Percentiles rank a stretch among this genome's conserved stretches.
phyloP scores from a whole-genome alignment of 2,329 filamentous ascomycete species.

The Fusarium miscanthi region DNA sequence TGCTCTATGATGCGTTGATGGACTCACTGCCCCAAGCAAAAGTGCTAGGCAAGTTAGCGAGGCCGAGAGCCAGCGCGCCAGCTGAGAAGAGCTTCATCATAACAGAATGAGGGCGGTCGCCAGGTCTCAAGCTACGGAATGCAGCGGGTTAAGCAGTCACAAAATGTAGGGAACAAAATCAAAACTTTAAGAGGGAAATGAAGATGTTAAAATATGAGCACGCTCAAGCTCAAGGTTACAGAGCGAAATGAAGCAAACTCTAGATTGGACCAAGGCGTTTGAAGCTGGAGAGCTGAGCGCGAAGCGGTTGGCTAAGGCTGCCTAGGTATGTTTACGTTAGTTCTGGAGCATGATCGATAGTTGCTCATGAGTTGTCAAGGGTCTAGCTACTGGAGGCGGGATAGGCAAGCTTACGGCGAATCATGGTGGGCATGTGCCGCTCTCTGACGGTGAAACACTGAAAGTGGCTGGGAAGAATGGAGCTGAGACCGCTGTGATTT shows the following conservation, averaged over 20 bases:
- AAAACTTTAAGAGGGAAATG: neutral
- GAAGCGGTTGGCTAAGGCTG: conserved; percentile 32
- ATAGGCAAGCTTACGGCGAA: conserved; percentile 30
- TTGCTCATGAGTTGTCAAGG: conserved; percentile 22
- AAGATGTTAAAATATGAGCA: conserved; percentile 13
- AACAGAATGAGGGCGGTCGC: neutral
- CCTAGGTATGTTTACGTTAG: conserved; percentile 2
- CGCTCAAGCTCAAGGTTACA: neutral
- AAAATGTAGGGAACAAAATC: neutral
- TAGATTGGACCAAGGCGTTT: conserved; percentile 17
- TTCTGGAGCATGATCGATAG: conserved; percentile 35
- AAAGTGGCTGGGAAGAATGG: conserved; percentile 24
- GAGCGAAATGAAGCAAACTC: conserved; percentile 16
- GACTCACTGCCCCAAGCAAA: conserved; percentile 58
- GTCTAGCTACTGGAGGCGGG: conserved; percentile 10
- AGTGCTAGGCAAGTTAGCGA: conserved; percentile 50
- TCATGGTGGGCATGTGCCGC: conserved; percentile 31
- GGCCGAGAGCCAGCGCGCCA: conserved; percentile 44
- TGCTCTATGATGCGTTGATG: conserved; percentile 19
- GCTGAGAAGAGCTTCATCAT: conserved; percentile 50
- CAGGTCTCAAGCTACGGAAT: neutral
- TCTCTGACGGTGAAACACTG: conserved; percentile 38
- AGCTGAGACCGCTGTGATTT: neutral
- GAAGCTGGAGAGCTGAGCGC: conserved; percentile 25
- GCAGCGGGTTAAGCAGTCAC: neutral